Base-by-base conservation (phyloP, 2,329 filamentous ascomycete species). In the Apiospora hydei region DNA sequence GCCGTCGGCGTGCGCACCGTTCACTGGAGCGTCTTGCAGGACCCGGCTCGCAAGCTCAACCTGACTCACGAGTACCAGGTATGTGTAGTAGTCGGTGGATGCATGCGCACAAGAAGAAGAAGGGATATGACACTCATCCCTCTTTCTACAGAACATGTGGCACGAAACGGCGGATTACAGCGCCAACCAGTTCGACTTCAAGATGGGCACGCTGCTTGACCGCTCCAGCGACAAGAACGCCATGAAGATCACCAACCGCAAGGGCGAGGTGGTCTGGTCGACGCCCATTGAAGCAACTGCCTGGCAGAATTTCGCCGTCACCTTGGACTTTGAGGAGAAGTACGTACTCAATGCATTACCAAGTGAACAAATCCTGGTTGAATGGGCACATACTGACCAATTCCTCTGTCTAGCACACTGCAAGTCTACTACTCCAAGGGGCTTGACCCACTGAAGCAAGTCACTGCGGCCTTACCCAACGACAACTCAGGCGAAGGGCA, bases 261-360 rank as follows among this genome's bases (percentile, higher is more conserved):
- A 81, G 70, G 83, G 82, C 77, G 78, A 77, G 66, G 76, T 82
- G 76, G 77, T 85, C 51, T 85, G 82, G 82, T 82, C 80, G 38
- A 83, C 81, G 16, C 78, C 81, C 6, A 79, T 89, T 64, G 83
- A 86, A 53, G 76, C 79, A 41, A 81, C 79, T 46, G 82, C 83
- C 24, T 91, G 88, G 88, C 88, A 91, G 78, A 91, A 91, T 80
- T 91, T 90, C 82, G 89, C 87, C 26, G 76, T 90, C 49, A 87
- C 84, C 13, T 79, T 90, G 24, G 86, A 91, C 77, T 90, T 88
- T 75, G 78, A 78, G 53, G 83, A 85, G 75, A 90, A 90, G 87
- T 89, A 79, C 73, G 85, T 41, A n/a, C 30, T 47, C 21, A 24
- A 53, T 11, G 4, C 14, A 34, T 16, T 34, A 21, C 24, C 4